Evolutionary conservation across 1,284 basidiomycete genomes (phyloP).

Genomic region (Ganoderma lingzhi): DNA sequence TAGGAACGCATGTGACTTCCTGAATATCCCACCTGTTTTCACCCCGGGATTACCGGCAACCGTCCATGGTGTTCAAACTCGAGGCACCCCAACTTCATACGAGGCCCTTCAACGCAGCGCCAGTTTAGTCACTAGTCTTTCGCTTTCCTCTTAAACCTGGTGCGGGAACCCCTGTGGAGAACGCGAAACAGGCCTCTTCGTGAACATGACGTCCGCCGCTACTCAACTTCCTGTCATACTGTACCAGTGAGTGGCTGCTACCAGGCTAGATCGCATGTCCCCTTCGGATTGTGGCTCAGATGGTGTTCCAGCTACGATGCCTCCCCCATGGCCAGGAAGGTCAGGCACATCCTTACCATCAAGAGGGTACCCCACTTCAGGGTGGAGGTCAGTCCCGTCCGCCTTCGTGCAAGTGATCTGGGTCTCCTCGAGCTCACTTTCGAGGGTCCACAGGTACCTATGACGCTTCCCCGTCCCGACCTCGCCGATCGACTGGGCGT

Average conservation of each 20-base stretch:
- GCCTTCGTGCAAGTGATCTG: neutral
- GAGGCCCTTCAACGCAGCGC: too few species aligned
- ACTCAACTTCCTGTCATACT: conserved; percentile 17
- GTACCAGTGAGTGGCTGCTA: conserved; percentile 13
- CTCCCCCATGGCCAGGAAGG: conserved; percentile 59
- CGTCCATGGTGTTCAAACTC: too few species aligned
- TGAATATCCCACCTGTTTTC: too few species aligned
- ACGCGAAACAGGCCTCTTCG: neutral
- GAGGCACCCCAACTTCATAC: too few species aligned
- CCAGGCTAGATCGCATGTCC: too few species aligned
- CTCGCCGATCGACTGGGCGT: conserved; percentile 57
- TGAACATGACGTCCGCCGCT: conserved; percentile 11
- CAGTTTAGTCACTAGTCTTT: neutral
- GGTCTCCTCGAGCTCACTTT: neutral
- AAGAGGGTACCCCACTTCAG: conserved; percentile 56
- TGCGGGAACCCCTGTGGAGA: neutral
- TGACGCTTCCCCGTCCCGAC: conserved; percentile 59
- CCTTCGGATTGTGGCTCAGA: neutral
- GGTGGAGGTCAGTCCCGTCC: conserved; percentile 49
- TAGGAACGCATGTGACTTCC: too few species aligned
- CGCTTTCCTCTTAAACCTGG: neutral
- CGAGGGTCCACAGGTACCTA: conserved; percentile 48
- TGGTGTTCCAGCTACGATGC: conserved; percentile 46
- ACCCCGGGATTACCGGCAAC: too few species aligned
- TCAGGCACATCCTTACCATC: conserved; percentile 57